Conservation (phyloP, 2,329 filamentous ascomycete species). For the Penicillium nordicum region DNA sequence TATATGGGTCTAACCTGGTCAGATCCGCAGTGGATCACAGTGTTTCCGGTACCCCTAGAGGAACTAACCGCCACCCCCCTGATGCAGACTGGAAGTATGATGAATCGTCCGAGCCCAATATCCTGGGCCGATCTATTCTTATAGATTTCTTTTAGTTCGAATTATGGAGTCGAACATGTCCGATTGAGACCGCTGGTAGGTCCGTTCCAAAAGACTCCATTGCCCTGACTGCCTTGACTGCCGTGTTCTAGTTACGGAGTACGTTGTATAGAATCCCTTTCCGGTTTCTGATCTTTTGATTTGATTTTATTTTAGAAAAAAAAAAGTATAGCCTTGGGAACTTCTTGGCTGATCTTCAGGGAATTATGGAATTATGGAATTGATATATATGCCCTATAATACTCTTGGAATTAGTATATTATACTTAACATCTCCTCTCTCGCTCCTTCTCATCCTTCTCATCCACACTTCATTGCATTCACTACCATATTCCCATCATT, state of each 20-base stretch:
- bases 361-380: not conserved
- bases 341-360: slow-evolving; percentile 19
- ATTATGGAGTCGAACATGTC: slow-evolving; percentile 15
- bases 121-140: slow-evolving; percentile 13
- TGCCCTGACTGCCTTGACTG: not conserved
- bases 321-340: slow-evolving; percentile 14
- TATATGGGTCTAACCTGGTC: slow-evolving; percentile 3
- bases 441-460: not conserved
- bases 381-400: not conserved
- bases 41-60: not conserved
- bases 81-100: slow-evolving; percentile 4
- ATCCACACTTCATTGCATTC: not conserved
- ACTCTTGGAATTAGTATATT: not conserved
- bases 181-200: slow-evolving; percentile 18
- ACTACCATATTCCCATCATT: too few relatives aligned
- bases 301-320: too few relatives aligned
- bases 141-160: slow-evolving; percentile 8
- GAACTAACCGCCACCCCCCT: slow-evolving; percentile 14
- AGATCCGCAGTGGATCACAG: slow-evolving; percentile 13
- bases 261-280: not conserved
- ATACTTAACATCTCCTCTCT: not conserved
- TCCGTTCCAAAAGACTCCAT: not conserved
- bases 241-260: too few relatives aligned
- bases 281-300: not conserved
- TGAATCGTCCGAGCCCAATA: slow-evolving; percentile 13